These are phyloP conservation scores for Schizophyllum amplum DNA, from an alignment of 1,284 basidiomycete genomes.

Conservation along the genomic window DNA sequence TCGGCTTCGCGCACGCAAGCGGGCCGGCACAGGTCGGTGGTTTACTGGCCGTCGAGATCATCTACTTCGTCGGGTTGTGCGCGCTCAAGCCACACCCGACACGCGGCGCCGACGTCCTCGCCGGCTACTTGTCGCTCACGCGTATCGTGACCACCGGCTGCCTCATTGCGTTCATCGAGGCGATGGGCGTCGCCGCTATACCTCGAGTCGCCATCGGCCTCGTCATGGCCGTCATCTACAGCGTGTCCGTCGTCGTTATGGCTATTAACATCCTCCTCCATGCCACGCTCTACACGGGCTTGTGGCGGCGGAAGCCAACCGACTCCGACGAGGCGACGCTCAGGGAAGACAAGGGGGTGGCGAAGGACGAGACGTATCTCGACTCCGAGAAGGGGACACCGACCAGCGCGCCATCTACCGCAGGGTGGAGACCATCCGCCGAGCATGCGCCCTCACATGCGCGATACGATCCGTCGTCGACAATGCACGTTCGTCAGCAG, in stretches of 20 bases:
- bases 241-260: conserved; percentile 49
- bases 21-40: conserved; percentile 69
- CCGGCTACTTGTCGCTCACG: conserved; percentile 53
- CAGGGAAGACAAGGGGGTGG: conserved; percentile 22
- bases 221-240: conserved; percentile 52
- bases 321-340: conserved; percentile 12
- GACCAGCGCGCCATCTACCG: no score
- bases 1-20: conserved; percentile 58
- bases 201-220: conserved; percentile 70
- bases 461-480: no score
- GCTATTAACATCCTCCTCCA: conserved; percentile 47
- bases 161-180: conserved; percentile 61
- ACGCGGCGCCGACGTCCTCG: conserved; percentile 51
- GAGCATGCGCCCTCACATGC: no score
- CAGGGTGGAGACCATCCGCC: no score
- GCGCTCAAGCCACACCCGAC: conserved; percentile 49
- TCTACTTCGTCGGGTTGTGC: conserved; percentile 47
- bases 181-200: conserved; percentile 54
- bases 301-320: conserved; percentile 18
- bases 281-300: conserved; percentile 16
- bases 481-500: no score
- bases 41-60: conserved; percentile 61
- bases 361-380: conserved; percentile 12
- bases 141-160: conserved; percentile 58
- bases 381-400: conserved; percentile 9